Percentiles rank a stretch among this genome's conserved stretches.
Evolutionary conservation across 2,329 filamentous ascomycete species (phyloP).

Genomic region (Periconia macrospinosa): DNA sequence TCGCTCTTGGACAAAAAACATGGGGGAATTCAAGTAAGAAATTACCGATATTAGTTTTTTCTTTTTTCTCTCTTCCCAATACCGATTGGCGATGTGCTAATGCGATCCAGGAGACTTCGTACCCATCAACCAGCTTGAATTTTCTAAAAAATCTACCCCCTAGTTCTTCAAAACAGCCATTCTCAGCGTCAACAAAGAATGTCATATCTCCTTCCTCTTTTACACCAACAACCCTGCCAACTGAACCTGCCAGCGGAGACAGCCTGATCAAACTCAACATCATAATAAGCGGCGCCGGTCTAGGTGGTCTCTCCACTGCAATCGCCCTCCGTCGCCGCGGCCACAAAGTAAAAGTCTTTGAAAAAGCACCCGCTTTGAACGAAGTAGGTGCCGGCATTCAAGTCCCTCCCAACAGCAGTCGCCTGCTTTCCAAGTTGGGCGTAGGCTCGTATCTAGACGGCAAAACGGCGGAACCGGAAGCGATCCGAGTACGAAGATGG

Average conservation of each 20-base stretch:
- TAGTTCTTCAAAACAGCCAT: neutral
- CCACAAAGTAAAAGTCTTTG: constrained; percentile 17
- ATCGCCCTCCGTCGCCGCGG: constrained; percentile 16
- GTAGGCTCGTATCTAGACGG: constrained; percentile 29
- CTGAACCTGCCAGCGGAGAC: neutral
- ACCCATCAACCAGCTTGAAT: constrained; percentile 19
- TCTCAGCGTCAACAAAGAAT: neutral
- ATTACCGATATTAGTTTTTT: too few species aligned
- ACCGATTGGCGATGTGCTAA: neutral
- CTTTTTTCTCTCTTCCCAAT: too few species aligned
- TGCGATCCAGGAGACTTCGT: constrained; percentile 16
- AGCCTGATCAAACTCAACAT: constrained; percentile 14
- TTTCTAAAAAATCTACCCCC: constrained; percentile 11
- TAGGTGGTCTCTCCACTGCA: constrained; percentile 19
- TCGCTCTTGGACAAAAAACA: constrained; percentile 4
- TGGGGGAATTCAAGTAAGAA: neutral
- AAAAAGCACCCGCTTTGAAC: constrained; percentile 13
- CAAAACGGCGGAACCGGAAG: constrained; percentile 42
- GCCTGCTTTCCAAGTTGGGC: constrained; percentile 52
- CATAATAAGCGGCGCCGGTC: constrained; percentile 17
- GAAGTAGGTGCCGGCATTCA: constrained; percentile 27
- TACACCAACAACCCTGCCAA: neutral
- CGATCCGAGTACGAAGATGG: constrained; percentile 55
- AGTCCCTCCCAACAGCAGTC: constrained; percentile 36
- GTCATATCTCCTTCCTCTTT: neutral